Base-by-base conservation (phyloP, 1,139 yeast species). In the Debaryomyces udenii region DNA sequence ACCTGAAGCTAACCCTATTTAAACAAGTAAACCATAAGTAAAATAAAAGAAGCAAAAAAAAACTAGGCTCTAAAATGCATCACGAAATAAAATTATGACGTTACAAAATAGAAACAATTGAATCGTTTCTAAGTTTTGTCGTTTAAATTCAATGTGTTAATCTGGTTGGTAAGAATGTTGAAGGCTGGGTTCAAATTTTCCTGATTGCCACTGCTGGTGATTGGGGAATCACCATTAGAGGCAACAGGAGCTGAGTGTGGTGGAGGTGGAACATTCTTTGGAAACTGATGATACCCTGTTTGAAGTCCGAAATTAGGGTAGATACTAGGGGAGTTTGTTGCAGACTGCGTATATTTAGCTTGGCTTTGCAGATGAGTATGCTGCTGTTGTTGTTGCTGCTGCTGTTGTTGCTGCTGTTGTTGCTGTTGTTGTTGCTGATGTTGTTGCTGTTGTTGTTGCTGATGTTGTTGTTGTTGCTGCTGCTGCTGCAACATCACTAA, bases 131-230 rank as follows among this genome's bases (percentile, higher is more conserved):
- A 13, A 17, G 17, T 23, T 23, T 26, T 24, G 17, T 29, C 32
- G 50, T 64, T 63, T 52, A 68, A 64, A 48, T 62, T 64, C 53
- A 68, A 63, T n/a, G 70, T 60, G 49, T 64, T 63, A 49, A 68
- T 57, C 46, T 67, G 70, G 41, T 49, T 55, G 32, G 59, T 48
- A 40, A 65, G 62, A 33, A 51, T 44, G 38, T 48, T 52, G 35
- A 49, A 47, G 6, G 55, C 42, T n/a, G 56, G 43, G 33, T 47
- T 50, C 26, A 40, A 36, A 32, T 51, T 41, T 15, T 40, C 40
- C 16, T 22, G 26, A 29, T 35, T 37, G n/a, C 37, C 27, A 9
- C 17, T 17, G 14, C 34, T 17, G 16, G 38, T 17, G n/a, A 13
- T 31, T n/a, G 39, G 16, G 16, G 42, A 26, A 20, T 40, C 42